phyloP scores from a whole-genome alignment of 495 filamentous ascomycete genomes.

The Bombardia bombarda region DNA sequence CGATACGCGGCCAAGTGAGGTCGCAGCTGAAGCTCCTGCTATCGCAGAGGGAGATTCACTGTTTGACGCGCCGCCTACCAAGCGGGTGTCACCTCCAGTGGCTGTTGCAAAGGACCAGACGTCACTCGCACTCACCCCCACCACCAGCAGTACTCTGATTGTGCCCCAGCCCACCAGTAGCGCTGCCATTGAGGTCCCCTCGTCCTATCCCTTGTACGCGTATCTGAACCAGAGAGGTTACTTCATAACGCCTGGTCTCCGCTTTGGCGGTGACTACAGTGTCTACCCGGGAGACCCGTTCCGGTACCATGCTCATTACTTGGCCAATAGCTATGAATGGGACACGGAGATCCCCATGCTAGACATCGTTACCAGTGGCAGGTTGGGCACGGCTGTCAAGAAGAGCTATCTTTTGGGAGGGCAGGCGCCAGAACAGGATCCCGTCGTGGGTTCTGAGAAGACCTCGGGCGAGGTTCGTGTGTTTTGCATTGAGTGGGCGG shows the following conservation, averaged over 20 bases:
- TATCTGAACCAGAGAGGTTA: conserved; percentile 75
- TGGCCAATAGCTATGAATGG: conserved; percentile 71
- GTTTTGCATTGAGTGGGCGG: conserved; percentile 30
- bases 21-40: conserved; percentile 15
- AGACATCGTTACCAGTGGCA: conserved; percentile 74
- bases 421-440: conserved; percentile 1
- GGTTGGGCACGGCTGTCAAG: conserved; percentile 89
- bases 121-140: conserved; percentile 19
- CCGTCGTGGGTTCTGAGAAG: not conserved
- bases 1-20: conserved; percentile 1
- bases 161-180: conserved; percentile 20
- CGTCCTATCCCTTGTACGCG: conserved; percentile 54
- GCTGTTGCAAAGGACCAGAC: conserved; percentile 1
- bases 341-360: conserved; percentile 78
- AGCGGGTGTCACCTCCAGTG: not conserved
- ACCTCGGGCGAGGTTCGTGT: conserved; percentile 14
- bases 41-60: conserved; percentile 30
- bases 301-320: conserved; percentile 89
- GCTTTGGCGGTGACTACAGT: conserved; percentile 89
- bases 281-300: conserved; percentile 93
- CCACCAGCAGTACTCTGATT: conserved; percentile 17
- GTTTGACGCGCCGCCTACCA: conserved; percentile 28
- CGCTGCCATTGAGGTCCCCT: conserved; percentile 16
- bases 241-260: conserved; percentile 82
- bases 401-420: conserved; percentile 90